These are phyloP conservation scores for Pythium sp. DNA, from an alignment of 352 stramenopile species.

Conservation along the genomic window DNA sequence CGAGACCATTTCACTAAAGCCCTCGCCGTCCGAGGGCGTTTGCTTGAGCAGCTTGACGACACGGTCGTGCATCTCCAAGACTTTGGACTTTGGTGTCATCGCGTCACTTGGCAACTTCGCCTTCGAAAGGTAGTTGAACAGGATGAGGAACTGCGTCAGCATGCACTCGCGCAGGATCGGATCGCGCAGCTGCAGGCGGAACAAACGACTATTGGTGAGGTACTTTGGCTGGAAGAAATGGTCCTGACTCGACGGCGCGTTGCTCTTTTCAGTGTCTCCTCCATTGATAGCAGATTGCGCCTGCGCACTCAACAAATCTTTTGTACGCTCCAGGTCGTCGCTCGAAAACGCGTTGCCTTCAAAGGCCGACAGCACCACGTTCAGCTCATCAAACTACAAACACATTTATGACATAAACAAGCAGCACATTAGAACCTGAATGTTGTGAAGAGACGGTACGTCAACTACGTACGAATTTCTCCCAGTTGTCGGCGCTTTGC, in stretches of 20 bases:
- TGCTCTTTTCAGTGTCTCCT: not conserved
- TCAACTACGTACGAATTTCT: conserved; percentile 71
- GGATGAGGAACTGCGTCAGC: conserved; percentile 83
- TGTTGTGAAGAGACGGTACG: not conserved
- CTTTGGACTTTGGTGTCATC: conserved; percentile 53
- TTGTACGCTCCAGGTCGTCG: conserved; percentile 70
- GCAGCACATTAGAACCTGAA: not conserved
- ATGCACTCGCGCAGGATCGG: conserved; percentile 88
- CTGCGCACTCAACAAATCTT: conserved; percentile 38
- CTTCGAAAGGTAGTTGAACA: conserved; percentile 72
- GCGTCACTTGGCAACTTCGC: conserved; percentile 46
- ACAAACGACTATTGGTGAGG: conserved; percentile 89
- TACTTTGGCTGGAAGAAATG: conserved; percentile 93
- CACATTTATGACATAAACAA: not conserved
- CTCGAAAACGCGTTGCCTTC: conserved; percentile 85
- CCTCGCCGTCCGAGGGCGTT: conserved; percentile 83
- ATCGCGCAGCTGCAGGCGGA: conserved; percentile 88
- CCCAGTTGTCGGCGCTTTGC: conserved; percentile 67
- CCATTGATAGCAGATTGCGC: not conserved
- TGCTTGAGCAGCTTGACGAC: conserved; percentile 78
- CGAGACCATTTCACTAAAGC: conserved; percentile 87
- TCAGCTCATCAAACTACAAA: conserved; percentile 69
- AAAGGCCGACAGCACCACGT: conserved; percentile 76
- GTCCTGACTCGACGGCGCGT: conserved; percentile 32
- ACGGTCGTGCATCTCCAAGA: conserved; percentile 63